phyloP scores from a whole-genome alignment of 805 yeast species.

The Tanozyma kutaoensis region DNA sequence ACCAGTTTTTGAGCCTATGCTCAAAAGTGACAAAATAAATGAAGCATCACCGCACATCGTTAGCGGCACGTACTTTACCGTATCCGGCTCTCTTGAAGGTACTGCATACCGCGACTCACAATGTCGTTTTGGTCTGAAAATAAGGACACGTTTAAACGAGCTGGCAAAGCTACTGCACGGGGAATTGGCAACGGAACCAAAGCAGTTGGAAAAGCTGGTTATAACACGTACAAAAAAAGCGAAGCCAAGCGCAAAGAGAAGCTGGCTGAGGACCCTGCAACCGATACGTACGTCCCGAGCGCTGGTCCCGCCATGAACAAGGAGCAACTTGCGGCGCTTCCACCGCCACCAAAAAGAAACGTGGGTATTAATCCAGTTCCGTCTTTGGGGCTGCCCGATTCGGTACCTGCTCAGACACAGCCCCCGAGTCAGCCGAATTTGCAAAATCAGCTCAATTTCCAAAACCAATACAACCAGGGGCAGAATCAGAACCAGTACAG shows the following conservation, averaged over 20 bases:
- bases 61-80: too few species aligned
- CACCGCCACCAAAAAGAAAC: slow-evolving; percentile 32
- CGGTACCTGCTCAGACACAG: too few species aligned
- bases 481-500: slow-evolving; percentile 1
- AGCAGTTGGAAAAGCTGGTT: slow-evolving; percentile 37
- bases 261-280: background rate
- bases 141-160: slow-evolving; percentile 37
- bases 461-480: slow-evolving; percentile 2
- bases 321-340: slow-evolving; percentile 18
- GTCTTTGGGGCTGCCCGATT: too few species aligned
- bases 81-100: too few species aligned
- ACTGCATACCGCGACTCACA: background rate
- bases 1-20: too few species aligned
- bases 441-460: background rate
- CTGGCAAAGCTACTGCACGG: slow-evolving; percentile 32
- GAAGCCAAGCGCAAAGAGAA: slow-evolving; percentile 11
- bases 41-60: too few species aligned
- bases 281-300: slow-evolving; percentile 1
- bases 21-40: too few species aligned
- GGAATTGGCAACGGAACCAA: slow-evolving; percentile 40
- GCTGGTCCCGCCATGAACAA: slow-evolving; percentile 3
- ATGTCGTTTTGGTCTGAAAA: slow-evolving; percentile 35
- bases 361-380: slow-evolving; percentile 15
- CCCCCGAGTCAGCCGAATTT: slow-evolving; percentile 3
- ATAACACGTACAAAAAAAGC: slow-evolving; percentile 33